These are phyloP conservation scores for Pichiaceae sp. DNA, from an alignment of 1,139 yeast genomes.

Conservation along the genomic window DNA sequence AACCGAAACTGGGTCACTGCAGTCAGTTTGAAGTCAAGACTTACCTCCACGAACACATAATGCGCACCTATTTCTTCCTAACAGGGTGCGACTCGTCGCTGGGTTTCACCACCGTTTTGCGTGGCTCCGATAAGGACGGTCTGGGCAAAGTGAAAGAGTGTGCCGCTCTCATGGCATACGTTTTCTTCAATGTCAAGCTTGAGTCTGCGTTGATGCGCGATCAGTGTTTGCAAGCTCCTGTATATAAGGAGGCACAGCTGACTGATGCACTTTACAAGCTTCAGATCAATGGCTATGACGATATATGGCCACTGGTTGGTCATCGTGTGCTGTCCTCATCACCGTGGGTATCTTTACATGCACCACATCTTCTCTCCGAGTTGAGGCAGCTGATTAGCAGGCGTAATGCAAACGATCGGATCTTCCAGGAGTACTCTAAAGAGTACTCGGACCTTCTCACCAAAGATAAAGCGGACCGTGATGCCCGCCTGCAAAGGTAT, in stretches of 20 bases:
- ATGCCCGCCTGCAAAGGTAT: conserved; percentile 3
- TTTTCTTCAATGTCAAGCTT: conserved; percentile 65
- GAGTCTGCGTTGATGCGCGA: conserved; percentile 80
- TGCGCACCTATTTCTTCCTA: conserved; percentile 69
- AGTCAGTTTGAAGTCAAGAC: conserved; percentile 62
- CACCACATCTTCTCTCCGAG: conserved; percentile 35
- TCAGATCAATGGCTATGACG: conserved; percentile 15
- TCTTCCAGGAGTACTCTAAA: conserved; percentile 12
- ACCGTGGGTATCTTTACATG: conserved; percentile 37
- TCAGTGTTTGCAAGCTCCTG: conserved; percentile 41
- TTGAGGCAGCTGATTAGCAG: conserved; percentile 29
- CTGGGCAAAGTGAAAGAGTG: conserved; percentile 68
- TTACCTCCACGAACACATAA: conserved; percentile 42
- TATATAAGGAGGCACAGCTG: conserved; percentile 7
- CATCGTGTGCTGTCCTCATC: conserved; percentile 38
- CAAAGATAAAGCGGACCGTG: conserved; percentile 16
- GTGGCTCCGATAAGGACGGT: conserved; percentile 63
- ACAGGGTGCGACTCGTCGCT: conserved; percentile 66
- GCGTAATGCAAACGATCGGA: conserved; percentile 23
- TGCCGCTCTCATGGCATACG: conserved; percentile 71
- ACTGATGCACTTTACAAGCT: conserved; percentile 12
- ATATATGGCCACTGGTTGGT: conserved; percentile 31
- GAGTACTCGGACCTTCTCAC: conserved; percentile 6
- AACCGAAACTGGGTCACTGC: conserved; percentile 67
- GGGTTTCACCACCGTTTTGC: conserved; percentile 75